Conservation (phyloP, 2,329 filamentous ascomycete species). For the Colletotrichum lupini region DNA sequence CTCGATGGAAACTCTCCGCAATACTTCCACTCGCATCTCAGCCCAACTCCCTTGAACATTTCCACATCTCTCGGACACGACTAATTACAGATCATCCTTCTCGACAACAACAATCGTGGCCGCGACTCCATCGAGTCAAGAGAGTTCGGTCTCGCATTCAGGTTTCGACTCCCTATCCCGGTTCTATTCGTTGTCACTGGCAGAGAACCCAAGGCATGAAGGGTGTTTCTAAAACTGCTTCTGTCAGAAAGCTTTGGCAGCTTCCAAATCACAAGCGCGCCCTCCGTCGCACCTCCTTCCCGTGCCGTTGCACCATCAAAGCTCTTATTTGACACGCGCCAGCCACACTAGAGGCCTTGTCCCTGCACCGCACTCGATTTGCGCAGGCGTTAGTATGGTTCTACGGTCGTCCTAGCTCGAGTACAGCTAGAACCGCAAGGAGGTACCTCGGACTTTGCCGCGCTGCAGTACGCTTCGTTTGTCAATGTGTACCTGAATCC, state of each 20-base stretch:
- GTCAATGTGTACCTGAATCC: not conserved
- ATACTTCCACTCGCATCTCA: not conserved
- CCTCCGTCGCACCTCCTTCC: conserved; percentile 12
- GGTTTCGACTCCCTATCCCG: not conserved
- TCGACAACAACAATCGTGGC: not conserved
- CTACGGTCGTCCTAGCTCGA: not conserved
- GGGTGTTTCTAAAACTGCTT: conserved; percentile 33
- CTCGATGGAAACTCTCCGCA: not conserved
- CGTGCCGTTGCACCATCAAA: conserved; percentile 30
- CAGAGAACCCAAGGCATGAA: not conserved
- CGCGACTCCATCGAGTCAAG: not conserved
- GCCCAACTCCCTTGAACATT: not conserved
- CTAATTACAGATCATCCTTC: not conserved
- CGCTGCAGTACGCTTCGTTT: not conserved
- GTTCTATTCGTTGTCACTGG: not conserved
- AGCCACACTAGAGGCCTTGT: conserved; percentile 15
- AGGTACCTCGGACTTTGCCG: not conserved
- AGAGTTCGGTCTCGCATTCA: conserved; percentile 7
- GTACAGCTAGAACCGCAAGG: not conserved
- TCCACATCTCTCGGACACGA: not conserved
- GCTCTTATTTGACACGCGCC: conserved; percentile 27
- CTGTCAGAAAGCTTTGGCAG: conserved; percentile 36
- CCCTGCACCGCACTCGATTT: conserved; percentile 16
- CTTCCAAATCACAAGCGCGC: conserved; percentile 33
- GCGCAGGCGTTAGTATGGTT: not conserved